Base-by-base conservation (phyloP, 164 flowering plant species). In the Hamamelis virginiana region DNA sequence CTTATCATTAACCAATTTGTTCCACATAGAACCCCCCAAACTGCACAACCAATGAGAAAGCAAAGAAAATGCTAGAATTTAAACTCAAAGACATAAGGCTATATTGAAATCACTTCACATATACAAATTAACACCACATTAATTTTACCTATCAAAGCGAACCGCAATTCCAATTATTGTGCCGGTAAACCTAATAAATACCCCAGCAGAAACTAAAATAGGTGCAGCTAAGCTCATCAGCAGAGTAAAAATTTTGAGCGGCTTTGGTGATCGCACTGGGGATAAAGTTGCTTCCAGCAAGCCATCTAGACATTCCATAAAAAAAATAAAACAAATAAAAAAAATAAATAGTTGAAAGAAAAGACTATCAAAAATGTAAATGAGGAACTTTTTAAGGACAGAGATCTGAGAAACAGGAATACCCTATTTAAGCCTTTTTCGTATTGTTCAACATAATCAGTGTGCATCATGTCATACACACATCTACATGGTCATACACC, bases 221-320 rank as follows among this genome's bases (percentile, higher is more conserved):
- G 98, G 98, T 28, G 83, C 78, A 55, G 82, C 69, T 73, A 87
- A 65, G 73, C 92, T 91, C 50, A 92, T 33, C 46, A 95, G 64
- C 66, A 95, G 75, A 44, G 98, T 95, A 21, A 77, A 84, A 65
- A 81, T 84, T 82, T 91, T 95, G 65, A 95, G 90, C 19, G 91
- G 97, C 82, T 74, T 92, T 22, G 98, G 97, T 45, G 84, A 75
- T 67, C 97, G 81, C 21, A 69, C 65, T 28, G 97, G 97, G 19
- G 94, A 79, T 64, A 95, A 73, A 56, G 98, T 95, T 73, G 98
- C 98, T 80, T 95, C 98, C 56, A 92, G 81, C 72, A 95, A 82
- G 48, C 98, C 98, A 88, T 92, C 98, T 95, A 76, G n/a, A 73
- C 14, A 77, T 68, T 71, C 62, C 72, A 65, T 33, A 69, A 50